A percentile compares a stretch with the other conserved stretches of the same genome.
Evolutionary conservation across 345 rosid species (phyloP).

Genomic region (Mangifera indica): DNA sequence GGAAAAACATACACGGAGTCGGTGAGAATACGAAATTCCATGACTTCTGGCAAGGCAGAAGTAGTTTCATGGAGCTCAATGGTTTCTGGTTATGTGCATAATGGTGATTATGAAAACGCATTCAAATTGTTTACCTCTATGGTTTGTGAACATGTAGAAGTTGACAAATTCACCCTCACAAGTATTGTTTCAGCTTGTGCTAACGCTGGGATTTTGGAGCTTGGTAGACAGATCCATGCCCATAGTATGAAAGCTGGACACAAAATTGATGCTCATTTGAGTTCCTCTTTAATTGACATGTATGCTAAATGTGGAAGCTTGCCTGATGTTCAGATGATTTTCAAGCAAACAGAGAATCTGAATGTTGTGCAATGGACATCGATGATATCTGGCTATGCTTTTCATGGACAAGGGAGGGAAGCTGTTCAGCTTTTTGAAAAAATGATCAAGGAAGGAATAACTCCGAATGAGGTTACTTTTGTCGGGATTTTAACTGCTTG

Average conservation of each 20-base stretch:
- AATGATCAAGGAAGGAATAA: constrained; percentile 35
- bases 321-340: constrained; percentile 37
- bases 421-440: constrained; percentile 34
- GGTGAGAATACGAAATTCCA: constrained; percentile 11
- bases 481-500: constrained; percentile 55
- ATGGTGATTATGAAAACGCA: constrained; percentile 37
- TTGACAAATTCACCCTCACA: constrained; percentile 45
- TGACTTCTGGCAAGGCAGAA: constrained; percentile 20
- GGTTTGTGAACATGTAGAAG: constrained; percentile 28
- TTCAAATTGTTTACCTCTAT: constrained; percentile 36
- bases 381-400: constrained; percentile 48
- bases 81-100: constrained; percentile 52
- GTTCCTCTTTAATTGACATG: constrained; percentile 52
- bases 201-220: constrained; percentile 30
- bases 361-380: constrained; percentile 50
- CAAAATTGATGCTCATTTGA: constrained; percentile 39
- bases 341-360: constrained; percentile 25
- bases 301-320: constrained; percentile 53
- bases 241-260: constrained; percentile 45
- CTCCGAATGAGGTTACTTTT: constrained; percentile 49
- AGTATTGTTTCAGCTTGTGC: constrained; percentile 54
- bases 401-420: constrained; percentile 46
- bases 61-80: constrained; percentile 42
- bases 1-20: constrained; percentile 13
- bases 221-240: constrained; percentile 51